Base-by-base conservation (phyloP, 179 eudicot species). In the Silene noctiflora region DNA sequence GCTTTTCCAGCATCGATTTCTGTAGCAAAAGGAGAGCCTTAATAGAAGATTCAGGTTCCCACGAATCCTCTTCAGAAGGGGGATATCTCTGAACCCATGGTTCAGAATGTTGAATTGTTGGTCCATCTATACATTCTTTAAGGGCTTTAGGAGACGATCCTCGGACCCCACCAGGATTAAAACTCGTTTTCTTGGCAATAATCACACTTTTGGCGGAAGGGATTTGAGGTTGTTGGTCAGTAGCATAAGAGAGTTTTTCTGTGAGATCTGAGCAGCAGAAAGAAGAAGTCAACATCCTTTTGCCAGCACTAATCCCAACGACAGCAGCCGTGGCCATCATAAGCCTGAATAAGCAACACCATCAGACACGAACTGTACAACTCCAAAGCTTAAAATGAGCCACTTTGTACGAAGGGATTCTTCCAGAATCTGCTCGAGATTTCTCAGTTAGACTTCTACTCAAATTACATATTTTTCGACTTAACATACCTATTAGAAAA, bases 1-100 rank as follows among this genome's bases (percentile, higher is more conserved):
- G 98, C 80, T 95, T 91, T 76, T 95, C 98, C 74, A 95, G 85
- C 88, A 91, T 86, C 42, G 89, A 89, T 80, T 89, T 95, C 75
- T 95, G 99, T 71, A 93, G 76, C 78, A 91, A 77, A 68, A 95
- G 90, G 55, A 95, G 79, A 59, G 93, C 97, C 72, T 95, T 97
- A 69, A 88, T 83, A 13, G 86, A 61, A 69, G 85, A 71, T 72
- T 89, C 92, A 19, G 63, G 77, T 48, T 81, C 83, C 44, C 78
- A 81, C 51, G 55, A n/a, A 35, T 86, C 88, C 48, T 82, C 89
- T 61, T 81, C 84, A 1, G 69, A 69, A 73, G 84, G 59, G 44
- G 73, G 44, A 53, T 74, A 39, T 21, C 76, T 78, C 70, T 76
- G 77, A 35, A 61, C 71, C 88, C 85, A 81, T 27, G 79, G 76